Conservation (phyloP, 805 yeast genomes). For the Suhomyces canberraensis region DNA sequence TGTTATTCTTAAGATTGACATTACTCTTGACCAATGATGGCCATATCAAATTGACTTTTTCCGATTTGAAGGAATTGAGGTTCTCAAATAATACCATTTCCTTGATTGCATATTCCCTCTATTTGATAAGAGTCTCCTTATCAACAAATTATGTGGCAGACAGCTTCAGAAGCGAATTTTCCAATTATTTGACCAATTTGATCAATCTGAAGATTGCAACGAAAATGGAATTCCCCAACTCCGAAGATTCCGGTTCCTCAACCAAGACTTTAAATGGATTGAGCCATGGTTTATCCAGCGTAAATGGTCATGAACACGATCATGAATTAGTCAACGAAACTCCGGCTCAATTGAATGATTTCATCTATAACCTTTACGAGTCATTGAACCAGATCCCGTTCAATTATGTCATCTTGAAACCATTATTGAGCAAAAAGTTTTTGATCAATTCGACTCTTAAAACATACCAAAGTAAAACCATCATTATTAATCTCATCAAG, state of each 20-base stretch:
- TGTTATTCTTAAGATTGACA: constrained; percentile 21
- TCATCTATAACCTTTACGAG: constrained; percentile 30
- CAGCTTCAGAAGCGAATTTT: constrained; percentile 3
- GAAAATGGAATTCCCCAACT: constrained; percentile 41
- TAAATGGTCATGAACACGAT: not conserved
- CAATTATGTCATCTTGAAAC: constrained; percentile 12
- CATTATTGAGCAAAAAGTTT: constrained; percentile 20
- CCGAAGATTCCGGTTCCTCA: constrained; percentile 28
- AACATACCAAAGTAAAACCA: constrained; percentile 36
- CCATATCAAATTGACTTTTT: constrained; percentile 8
- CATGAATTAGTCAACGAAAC: not conserved
- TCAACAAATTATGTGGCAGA: constrained; percentile 10
- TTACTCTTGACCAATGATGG: constrained; percentile 17
- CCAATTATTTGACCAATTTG: not conserved
- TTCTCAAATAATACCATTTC: constrained; percentile 25
- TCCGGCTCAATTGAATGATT: constrained; percentile 18
- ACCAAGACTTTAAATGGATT: not conserved
- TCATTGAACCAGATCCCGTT: constrained; percentile 23
- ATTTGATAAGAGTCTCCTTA: constrained; percentile 20
- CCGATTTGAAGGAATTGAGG: constrained; percentile 13
- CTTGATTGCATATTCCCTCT: constrained; percentile 25
- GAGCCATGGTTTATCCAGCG: not conserved
- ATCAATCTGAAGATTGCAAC: constrained; percentile 15
- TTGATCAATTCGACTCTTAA: constrained; percentile 28
- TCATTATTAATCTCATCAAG: constrained; percentile 30